Base-by-base conservation (phyloP, 306 rosid genomes). In the Castanospermum australe region DNA sequence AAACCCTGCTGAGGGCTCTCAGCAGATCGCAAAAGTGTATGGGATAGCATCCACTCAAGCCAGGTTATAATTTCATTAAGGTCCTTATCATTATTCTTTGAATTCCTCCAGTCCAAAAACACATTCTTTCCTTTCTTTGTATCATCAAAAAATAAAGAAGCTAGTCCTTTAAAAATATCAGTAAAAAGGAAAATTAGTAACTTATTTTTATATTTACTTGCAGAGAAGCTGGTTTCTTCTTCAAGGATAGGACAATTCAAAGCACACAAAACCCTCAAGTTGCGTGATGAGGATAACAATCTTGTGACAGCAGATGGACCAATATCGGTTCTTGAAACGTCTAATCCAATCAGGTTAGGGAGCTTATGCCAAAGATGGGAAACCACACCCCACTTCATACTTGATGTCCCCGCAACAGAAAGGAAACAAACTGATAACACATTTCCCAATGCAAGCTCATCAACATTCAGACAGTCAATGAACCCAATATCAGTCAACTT, bases 1-100 rank as follows among this genome's bases (percentile, higher is more conserved):
- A 91, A 87, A 55, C 97, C 98, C 4, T 89, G 99, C 47, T 96
- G 99, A 80, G 90, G 89, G 86, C 89, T 96, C 93, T 96, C 99
- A 2, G 99, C 97, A 71, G 97, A 93, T 60, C 99, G 94, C 85
- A 96, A 77, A 65, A 96, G 99, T 21, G 91, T 89, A 87, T 93
- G 98, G 75, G 99, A 96, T 57, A 96, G 88, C 83, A 96, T 96
- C 99, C 99, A 96, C 87, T 96, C 99, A 48, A 96, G 90, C 99
- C 99, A 96, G 68, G 78, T 88, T 96, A 96, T 92, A 54, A 88
- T 88, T 83, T 96, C 97, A 44, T 89, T 88, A 67, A 92, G 82
- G 83, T 70, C 91, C 77, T 89, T 96, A 71, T 83, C 93, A 71
- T 84, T 89, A 67, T 73, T 91, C 83, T 74, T 83, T 54, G 78